Evolutionary conservation across 768 basidiomycete genomes (phyloP).

Genomic region (Suillus spraguei): DNA sequence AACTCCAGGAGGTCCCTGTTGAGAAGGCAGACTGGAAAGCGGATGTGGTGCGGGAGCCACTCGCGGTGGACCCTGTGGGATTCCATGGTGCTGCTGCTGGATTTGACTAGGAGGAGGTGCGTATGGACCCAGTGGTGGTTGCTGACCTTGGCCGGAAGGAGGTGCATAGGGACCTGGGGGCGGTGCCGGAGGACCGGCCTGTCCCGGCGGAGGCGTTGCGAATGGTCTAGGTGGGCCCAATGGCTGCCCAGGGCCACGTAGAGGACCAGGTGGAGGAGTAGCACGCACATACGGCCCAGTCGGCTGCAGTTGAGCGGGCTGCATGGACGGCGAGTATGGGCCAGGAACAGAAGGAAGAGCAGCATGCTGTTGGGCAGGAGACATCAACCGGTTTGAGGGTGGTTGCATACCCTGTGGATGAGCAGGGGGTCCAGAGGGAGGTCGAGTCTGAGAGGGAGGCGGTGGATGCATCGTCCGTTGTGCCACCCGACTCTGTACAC

Average conservation of each 20-base stretch:
- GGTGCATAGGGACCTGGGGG: conserved; percentile 28
- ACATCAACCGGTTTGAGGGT: conserved; percentile 48
- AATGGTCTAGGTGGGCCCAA: conserved; percentile 32
- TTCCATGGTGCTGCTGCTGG: conserved; percentile 30
- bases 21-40: conserved; percentile 27
- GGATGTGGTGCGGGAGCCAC: conserved; percentile 33
- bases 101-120: conserved; percentile 31
- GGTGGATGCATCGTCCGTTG: conserved; percentile 37
- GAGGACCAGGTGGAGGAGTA: conserved; percentile 45
- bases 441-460: conserved; percentile 35
- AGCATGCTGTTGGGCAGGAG: conserved; percentile 46
- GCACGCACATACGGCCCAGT: conserved; percentile 40
- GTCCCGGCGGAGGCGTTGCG: conserved; percentile 22
- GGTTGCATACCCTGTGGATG: conserved; percentile 35
- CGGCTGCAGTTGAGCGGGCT: conserved; percentile 30
- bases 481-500: conserved; percentile 43
- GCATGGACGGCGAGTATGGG: conserved; percentile 34
- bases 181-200: conserved; percentile 16
- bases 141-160: conserved; percentile 16
- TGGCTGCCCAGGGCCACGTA: conserved; percentile 28
- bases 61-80: conserved; percentile 28
- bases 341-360: conserved; percentile 36
- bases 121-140: conserved; percentile 31
- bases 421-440: conserved; percentile 32
- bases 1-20: conserved; percentile 31